These are phyloP conservation scores for Globisporangium paroecandrum DNA, from an alignment of 352 stramenopile genomes.

Conservation along the genomic window DNA sequence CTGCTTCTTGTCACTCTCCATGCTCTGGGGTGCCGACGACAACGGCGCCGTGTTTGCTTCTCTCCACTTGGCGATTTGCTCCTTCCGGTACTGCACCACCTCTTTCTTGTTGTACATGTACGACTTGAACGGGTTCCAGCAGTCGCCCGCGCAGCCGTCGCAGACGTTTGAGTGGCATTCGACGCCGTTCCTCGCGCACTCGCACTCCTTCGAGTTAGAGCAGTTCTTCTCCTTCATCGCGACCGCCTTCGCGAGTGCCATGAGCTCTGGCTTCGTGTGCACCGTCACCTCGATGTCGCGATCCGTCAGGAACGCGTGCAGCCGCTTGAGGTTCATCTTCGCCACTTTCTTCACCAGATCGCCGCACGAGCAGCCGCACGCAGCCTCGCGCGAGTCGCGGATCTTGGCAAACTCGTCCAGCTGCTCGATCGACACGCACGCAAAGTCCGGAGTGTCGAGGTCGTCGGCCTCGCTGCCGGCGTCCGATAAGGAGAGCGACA, in stretches of 20 bases:
- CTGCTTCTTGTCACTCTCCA: conserved; percentile 11
- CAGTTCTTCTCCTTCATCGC: conserved; percentile 74
- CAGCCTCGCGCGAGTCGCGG: conserved; percentile 69
- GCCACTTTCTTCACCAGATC: conserved; percentile 78
- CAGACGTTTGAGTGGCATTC: conserved; percentile 75
- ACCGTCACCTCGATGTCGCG: conserved; percentile 43
- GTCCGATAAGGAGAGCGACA: conserved; percentile 9
- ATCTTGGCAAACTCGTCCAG: conserved; percentile 82
- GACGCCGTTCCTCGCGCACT: conserved; percentile 73
- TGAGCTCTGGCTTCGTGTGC: conserved; percentile 60
- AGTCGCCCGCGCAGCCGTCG: conserved; percentile 66
- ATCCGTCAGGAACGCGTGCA: conserved; percentile 62
- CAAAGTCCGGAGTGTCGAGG: conserved; percentile 49
- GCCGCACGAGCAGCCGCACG: conserved; percentile 77
- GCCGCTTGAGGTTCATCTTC: conserved; percentile 85
- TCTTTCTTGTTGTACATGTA: conserved; percentile 75
- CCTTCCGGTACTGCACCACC: conserved; percentile 69
- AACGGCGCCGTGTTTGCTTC: conserved; percentile 12
- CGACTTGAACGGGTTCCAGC: conserved; percentile 63
- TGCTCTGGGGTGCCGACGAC: neutral
- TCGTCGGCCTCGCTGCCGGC: conserved; percentile 9
- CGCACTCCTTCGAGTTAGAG: conserved; percentile 53
- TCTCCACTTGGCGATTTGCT: conserved; percentile 62
- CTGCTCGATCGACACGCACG: conserved; percentile 77
- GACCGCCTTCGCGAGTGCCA: conserved; percentile 62